These are phyloP conservation scores for Phytophthora cryptogea DNA, from an alignment of 352 stramenopile species.

Conservation along the genomic window DNA sequence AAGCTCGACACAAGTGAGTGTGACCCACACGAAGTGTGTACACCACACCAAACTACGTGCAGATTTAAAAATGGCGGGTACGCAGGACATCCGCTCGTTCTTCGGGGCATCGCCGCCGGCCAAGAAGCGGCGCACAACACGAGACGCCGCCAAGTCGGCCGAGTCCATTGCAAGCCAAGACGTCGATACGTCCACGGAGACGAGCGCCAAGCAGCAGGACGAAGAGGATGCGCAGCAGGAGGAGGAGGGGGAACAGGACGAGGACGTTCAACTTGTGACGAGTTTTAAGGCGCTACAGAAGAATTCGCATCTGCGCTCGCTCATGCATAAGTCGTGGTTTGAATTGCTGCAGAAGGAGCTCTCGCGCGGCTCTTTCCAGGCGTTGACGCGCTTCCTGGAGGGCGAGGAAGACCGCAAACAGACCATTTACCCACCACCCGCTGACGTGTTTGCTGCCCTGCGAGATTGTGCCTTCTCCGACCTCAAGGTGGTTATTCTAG, in stretches of 20 bases:
- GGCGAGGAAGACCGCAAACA: slow-evolving; percentile 64
- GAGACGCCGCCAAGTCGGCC: background rate
- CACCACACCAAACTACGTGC: too few relatives aligned
- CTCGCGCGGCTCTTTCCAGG: slow-evolving; percentile 48
- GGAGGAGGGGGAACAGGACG: slow-evolving; percentile 3
- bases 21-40: too few relatives aligned
- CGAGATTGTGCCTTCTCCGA: slow-evolving; percentile 87
- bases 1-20: slow-evolving; percentile 1
- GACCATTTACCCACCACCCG: slow-evolving; percentile 86
- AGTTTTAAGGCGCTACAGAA: slow-evolving; percentile 35
- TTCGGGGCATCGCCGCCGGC: slow-evolving; percentile 39
- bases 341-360: slow-evolving; percentile 58
- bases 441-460: slow-evolving; percentile 90
- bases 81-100: slow-evolving; percentile 68
- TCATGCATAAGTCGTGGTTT: slow-evolving; percentile 70
- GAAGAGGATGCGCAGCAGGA: slow-evolving; percentile 3
- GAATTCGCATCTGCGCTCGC: slow-evolving; percentile 34
- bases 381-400: slow-evolving; percentile 51
- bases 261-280: slow-evolving; percentile 25
- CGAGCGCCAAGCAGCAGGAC: background rate
- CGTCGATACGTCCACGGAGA: background rate
- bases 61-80: slow-evolving; percentile 14
- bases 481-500: slow-evolving; percentile 94
- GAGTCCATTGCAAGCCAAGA: slow-evolving; percentile 2
- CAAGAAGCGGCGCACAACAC: slow-evolving; percentile 35